Evolutionary conservation across 768 basidiomycete genomes (phyloP).

Genomic region (Pleurotus giganteus): DNA sequence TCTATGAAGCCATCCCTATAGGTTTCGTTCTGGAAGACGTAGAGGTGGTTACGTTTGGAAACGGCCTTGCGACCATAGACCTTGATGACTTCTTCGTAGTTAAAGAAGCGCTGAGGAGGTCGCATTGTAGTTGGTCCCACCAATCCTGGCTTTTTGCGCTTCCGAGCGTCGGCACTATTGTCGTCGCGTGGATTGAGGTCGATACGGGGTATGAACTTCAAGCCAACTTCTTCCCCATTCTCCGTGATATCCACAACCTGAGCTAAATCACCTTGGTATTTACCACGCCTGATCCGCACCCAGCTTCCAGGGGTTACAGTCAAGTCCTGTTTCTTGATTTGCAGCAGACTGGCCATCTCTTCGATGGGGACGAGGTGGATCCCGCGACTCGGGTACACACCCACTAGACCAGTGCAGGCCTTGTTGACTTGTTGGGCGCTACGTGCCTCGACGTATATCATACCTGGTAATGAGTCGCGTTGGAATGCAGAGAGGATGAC

Average conservation of each 20-base stretch:
- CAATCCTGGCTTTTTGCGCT: constrained; percentile 67
- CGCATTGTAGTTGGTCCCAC: constrained; percentile 58
- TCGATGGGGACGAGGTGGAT: constrained; percentile 89
- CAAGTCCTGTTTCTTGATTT: constrained; percentile 92
- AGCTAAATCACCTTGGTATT: constrained; percentile 92
- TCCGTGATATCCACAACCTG: constrained; percentile 94
- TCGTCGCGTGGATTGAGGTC: constrained; percentile 92
- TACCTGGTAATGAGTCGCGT: constrained; percentile 91
- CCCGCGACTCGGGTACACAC: constrained; percentile 82
- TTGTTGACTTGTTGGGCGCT: constrained; percentile 82
- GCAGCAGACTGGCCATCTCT: constrained; percentile 95
- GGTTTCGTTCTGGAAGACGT: constrained; percentile 89
- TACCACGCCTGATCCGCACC: constrained; percentile 94
- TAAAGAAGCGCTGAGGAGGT: constrained; percentile 91
- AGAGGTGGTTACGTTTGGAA: constrained; percentile 69
- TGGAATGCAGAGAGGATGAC: constrained; percentile 94
- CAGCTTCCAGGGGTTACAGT: constrained; percentile 85
- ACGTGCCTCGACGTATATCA: constrained; percentile 95
- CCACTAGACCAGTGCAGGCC: constrained; percentile 88
- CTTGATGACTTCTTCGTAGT: constrained; percentile 87
- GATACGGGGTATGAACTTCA: constrained; percentile 97
- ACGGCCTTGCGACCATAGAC: constrained; percentile 81
- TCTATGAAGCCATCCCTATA: constrained; percentile 95
- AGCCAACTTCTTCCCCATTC: constrained; percentile 87
- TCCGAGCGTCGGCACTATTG: constrained; percentile 57